Base-by-base conservation (phyloP, 2,329 filamentous ascomycete genomes). In the Aspergillus persii region DNA sequence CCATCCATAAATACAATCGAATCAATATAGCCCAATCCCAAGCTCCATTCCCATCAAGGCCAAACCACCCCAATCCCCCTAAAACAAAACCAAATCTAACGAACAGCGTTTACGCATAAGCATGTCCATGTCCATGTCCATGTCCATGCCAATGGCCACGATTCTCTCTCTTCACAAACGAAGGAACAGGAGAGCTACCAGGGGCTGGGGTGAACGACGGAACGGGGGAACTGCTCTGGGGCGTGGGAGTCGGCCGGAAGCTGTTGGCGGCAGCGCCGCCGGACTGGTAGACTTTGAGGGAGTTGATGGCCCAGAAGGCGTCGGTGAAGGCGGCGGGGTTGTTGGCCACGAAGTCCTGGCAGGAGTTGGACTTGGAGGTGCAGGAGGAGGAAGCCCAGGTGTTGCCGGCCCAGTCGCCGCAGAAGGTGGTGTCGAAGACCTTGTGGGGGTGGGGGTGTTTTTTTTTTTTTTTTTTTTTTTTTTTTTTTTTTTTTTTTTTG, bases 401-500 rank as follows among this genome's bases (percentile, higher is more conserved):
- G 47, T 79, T 72, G 27, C 91, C 91, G 7, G 92, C 92, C 92
- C 92, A 96, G 70, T 89, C 85, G 23, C 93, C 93, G 75, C 93
- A 97, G 74, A 96, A 91, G 5, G 89, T 90, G 0, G 88, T 95
- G 76, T 90, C 96, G 41, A 89, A 77, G 54, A 77, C 69, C 74
- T 76, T 8, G 26, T 26, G n/a, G 12, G 18, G 8, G 7, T 8
- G 18, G 5, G n/a, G n/a, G n/a, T n/a, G n/a, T 15, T 47, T 6
- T 8, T 4, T 23, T 23, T 47, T 8, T 39, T 23, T 23, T 23
- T 23, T 1, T 23, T 23, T 15, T 47, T 6, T 8, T 4, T 23
- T 23, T 47, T 8, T 39, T 23, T 23, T 23, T 23, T 1, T 23
- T 23, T 23, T 23, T 23, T 23, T 23, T 23, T 23, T 23, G 18